Conservation (phyloP, 2,329 filamentous ascomycete genomes). For the Lecanicillium sp. region DNA sequence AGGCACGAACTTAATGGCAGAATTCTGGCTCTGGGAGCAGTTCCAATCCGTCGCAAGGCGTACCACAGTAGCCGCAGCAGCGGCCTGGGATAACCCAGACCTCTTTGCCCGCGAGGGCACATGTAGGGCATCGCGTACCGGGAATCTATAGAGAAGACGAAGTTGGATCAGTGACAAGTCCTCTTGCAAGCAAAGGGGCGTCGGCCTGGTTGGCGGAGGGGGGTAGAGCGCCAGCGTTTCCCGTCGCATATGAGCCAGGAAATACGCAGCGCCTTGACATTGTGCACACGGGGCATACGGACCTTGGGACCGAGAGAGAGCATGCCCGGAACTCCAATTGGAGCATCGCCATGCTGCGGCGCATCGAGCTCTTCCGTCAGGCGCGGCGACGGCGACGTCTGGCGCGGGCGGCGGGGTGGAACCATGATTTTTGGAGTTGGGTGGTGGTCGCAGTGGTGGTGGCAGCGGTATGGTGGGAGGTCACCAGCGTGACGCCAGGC, state of each 20-base stretch:
- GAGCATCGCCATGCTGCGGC: neutral
- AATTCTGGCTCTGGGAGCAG: neutral
- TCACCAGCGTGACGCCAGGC: too few species aligned
- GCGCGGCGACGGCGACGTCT: neutral
- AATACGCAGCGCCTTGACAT: neutral
- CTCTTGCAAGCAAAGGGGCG: too few species aligned
- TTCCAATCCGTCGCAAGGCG: constrained; percentile 25
- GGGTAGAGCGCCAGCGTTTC: constrained; percentile 1
- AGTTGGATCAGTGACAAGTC: too few species aligned
- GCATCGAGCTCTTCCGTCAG: constrained; percentile 1
- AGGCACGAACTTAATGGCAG: constrained; percentile 2
- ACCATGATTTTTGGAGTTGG: constrained; percentile 5
- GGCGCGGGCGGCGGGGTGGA: constrained; percentile 3
- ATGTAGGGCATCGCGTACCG: constrained; percentile 45
- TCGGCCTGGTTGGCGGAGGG: neutral
- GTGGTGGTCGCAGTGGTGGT: neutral
- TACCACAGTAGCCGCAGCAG: constrained; percentile 43
- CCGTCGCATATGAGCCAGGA: neutral
- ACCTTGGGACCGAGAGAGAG: constrained; percentile 8
- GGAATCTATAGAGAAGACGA: constrained; percentile 27
- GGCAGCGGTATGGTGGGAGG: too few species aligned
- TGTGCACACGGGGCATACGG: neutral
- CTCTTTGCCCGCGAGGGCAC: constrained; percentile 39
- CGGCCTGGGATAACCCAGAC: constrained; percentile 50
- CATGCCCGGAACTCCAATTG: constrained; percentile 2